Conservation (phyloP, 2,329 filamentous ascomycete species). For the Magnaporthiopsis rhizophila region DNA sequence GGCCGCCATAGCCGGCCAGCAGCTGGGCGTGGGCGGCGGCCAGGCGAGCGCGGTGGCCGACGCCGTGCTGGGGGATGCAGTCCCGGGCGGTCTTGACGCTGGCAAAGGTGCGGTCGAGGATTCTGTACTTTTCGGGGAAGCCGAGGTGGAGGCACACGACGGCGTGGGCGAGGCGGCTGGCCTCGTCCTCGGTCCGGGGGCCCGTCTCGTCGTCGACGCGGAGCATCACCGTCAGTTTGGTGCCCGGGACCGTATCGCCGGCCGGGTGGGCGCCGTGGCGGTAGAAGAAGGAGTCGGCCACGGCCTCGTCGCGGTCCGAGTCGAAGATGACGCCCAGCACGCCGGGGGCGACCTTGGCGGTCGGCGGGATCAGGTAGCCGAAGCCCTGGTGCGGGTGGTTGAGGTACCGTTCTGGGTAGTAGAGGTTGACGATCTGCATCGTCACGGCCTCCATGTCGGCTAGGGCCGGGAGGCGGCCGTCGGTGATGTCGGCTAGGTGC, state of each 20-base stretch:
- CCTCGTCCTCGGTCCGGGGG: slow-evolving; percentile 44
- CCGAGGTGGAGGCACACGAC: slow-evolving; percentile 45
- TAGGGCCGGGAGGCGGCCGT: slow-evolving; percentile 37
- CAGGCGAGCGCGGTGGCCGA: slow-evolving; percentile 66
- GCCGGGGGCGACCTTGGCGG: slow-evolving; percentile 24
- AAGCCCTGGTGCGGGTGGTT: slow-evolving; percentile 61
- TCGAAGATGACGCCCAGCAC: slow-evolving; percentile 86
- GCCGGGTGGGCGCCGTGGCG: slow-evolving; percentile 4
- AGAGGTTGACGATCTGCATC: slow-evolving; percentile 90
- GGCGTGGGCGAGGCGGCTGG: slow-evolving; percentile 58
- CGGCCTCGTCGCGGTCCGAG: slow-evolving; percentile 45
- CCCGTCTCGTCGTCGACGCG: slow-evolving; percentile 76
- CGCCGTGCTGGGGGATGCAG: slow-evolving; percentile 84
- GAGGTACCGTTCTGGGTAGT: slow-evolving; percentile 59
- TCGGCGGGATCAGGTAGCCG: slow-evolving; percentile 83
- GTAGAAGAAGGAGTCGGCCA: slow-evolving; percentile 6
- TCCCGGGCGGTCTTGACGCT: slow-evolving; percentile 54
- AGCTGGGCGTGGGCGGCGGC: slow-evolving; percentile 47
- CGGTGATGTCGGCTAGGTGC: slow-evolving; percentile 30
- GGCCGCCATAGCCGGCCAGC: slow-evolving; percentile 46
- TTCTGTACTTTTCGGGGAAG: slow-evolving; percentile 43
- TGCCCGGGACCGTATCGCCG: slow-evolving; percentile 39
- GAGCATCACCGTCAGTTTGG: slow-evolving; percentile 89
- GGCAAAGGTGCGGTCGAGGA: slow-evolving; percentile 64
- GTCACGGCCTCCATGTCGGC: slow-evolving; percentile 57